Base-by-base conservation (phyloP, 495 filamentous ascomycete species). In the Penicillium macrosclerotiorum region DNA sequence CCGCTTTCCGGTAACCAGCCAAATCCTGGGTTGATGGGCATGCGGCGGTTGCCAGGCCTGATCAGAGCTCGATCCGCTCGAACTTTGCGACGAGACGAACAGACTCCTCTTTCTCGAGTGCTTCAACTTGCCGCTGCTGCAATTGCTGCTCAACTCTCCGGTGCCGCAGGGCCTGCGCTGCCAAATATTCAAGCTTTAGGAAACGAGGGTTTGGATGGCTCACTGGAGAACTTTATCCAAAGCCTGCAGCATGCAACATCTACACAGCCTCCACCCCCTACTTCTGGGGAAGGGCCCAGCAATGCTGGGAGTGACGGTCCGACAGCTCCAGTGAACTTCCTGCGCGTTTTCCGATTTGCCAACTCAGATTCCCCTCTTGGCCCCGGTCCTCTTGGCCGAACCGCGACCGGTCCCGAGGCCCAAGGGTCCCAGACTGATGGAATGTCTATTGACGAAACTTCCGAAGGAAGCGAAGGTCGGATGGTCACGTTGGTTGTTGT, bases 401-500 rank as follows among this genome's bases (percentile, higher is more conserved):
- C 45, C 29, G 26, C 54, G 16, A 45, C 48, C 14, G 49, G 51
- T 4, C 32, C 52, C 8, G 55, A 59, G 16, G 54, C 54, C 31
- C 20, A 24, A 9, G 47, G 37, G 4, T 39, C 43, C 7, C 38
- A 49, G 11, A 38, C 46, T 4, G 64, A 68, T 40, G 56, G 54
- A 32, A 62, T 72, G 54, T 69, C 72, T 43, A 50, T 67, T 34
- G 70, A 77, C 31, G 71, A 73, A 26, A 63, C 71, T 37, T 43
- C 63, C 16, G 77, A 79, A 34, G 71, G 64, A n/a, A 40, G 50
- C 16, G 82, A 85, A 43, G 82, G 76, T 9, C 73, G 83, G 12
- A 82, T 79, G 48, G 80, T 86, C 12, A 83, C 83, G 6, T 71
- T 86, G 40, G 83, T 86, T 23, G 78, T 89, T 30, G 85, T 89